Conservation (phyloP, 306 rosid species). For the Prunus dulcis region DNA sequence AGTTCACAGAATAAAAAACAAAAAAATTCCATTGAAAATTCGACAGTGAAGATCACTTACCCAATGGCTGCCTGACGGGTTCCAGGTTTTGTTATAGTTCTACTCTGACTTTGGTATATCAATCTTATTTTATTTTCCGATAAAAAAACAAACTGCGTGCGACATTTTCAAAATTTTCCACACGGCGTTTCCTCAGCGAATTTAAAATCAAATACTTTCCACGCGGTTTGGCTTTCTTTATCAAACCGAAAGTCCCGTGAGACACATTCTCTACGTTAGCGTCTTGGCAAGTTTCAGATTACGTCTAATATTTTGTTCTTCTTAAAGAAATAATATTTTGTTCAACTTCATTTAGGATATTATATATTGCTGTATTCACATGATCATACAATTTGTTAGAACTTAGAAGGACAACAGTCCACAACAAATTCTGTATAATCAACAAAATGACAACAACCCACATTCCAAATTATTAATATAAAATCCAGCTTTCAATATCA, state of each 20-base stretch:
- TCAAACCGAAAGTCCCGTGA: slow-evolving; percentile 9
- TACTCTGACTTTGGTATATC: too few species aligned
- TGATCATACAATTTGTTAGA: background rate
- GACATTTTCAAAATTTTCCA: too few species aligned
- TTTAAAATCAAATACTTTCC: background rate
- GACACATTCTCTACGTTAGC: slow-evolving; percentile 21
- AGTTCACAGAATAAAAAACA: too few species aligned
- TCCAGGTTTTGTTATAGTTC: too few species aligned
- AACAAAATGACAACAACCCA: slow-evolving; percentile 20
- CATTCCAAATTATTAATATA: slow-evolving; percentile 24
- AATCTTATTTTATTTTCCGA: too few species aligned
- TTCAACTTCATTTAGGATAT: background rate
- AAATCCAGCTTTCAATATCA: background rate
- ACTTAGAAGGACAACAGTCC: slow-evolving; percentile 16
- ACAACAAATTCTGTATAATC: slow-evolving; percentile 11
- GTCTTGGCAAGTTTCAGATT: slow-evolving; percentile 30
- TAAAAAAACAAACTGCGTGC: too few species aligned
- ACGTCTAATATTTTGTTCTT: background rate
- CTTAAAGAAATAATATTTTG: background rate
- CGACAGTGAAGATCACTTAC: too few species aligned
- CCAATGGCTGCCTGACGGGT: too few species aligned
- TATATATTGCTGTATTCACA: slow-evolving; percentile 1
- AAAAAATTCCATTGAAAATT: too few species aligned
- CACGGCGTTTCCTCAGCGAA: background rate
- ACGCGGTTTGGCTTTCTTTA: slow-evolving; percentile 5